These are phyloP conservation scores for Gracilaria domingensis DNA, from an alignment of 23 red algal genomes.

Conservation along the genomic window DNA sequence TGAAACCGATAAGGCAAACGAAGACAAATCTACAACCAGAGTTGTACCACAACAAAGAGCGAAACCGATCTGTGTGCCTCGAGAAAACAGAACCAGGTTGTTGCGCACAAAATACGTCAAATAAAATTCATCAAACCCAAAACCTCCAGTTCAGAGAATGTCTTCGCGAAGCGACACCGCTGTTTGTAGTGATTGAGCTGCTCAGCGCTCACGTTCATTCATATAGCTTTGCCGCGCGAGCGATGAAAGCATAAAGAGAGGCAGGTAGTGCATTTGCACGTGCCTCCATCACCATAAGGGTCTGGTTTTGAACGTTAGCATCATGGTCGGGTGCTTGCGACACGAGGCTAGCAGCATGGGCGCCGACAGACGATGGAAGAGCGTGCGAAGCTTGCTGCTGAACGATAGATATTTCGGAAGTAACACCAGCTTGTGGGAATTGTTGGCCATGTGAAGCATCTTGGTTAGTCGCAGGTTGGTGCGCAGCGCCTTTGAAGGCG, in stretches of 20 bases:
- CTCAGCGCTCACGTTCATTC: not conserved
- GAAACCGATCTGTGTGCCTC: too few species aligned
- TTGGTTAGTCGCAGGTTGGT: not conserved
- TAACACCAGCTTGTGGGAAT: not conserved
- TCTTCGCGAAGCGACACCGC: too few species aligned
- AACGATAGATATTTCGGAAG: not conserved
- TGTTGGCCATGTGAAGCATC: not conserved
- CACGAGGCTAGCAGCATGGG: not conserved
- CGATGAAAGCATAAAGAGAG: not conserved
- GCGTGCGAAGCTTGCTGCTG: constrained; percentile 2
- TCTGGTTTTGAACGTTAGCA: not conserved
- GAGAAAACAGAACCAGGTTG: too few species aligned
- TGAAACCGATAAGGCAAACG: too few species aligned
- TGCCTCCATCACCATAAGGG: not conserved
- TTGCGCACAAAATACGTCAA: too few species aligned
- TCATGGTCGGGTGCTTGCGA: not conserved
- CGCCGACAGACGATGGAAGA: not conserved
- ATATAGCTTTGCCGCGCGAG: not conserved
- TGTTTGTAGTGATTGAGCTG: not conserved
- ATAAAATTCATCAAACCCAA: too few species aligned
- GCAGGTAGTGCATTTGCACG: not conserved
- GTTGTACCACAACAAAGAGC: too few species aligned
- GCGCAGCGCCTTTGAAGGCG: not conserved
- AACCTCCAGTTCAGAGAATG: too few species aligned
- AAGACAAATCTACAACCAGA: too few species aligned